These are phyloP conservation scores for Porphyrellus cyaneotinctus DNA, from an alignment of 768 basidiomycete species.

Conservation along the genomic window DNA sequence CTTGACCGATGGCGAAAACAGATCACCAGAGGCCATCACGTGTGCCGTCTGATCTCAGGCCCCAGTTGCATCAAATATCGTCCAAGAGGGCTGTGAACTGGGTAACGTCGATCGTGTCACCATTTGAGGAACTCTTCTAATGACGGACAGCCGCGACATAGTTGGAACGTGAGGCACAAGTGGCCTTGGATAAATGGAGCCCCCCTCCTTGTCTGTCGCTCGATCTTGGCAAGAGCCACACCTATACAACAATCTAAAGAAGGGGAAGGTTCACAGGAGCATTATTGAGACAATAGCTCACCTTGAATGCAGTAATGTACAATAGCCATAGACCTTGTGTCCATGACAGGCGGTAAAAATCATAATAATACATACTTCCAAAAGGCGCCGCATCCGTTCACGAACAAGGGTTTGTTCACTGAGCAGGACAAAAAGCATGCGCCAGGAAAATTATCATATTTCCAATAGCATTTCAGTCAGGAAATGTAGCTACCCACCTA, in stretches of 20 bases:
- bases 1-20: constrained; percentile 84
- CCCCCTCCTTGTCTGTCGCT: no score
- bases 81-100: constrained; percentile 77
- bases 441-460: no score
- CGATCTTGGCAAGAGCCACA: no score
- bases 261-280: background rate
- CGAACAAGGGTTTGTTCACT: no score
- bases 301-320: background rate
- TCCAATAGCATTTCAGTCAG: no score
- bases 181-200: no score
- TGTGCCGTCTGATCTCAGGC: constrained; percentile 40
- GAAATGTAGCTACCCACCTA: no score
- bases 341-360: background rate
- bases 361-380: background rate
- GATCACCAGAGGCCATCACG: constrained; percentile 79
- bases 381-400: no score
- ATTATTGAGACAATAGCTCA: background rate
- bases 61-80: constrained; percentile 58
- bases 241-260: no score
- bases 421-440: no score
- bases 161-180: background rate
- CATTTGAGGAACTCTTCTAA: constrained; percentile 56
- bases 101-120: constrained; percentile 76
- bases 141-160: constrained; percentile 42
- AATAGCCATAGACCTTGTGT: background rate